phyloP scores from a whole-genome alignment of 352 stramenopile species.

The Phytophthora tubulina region DNA sequence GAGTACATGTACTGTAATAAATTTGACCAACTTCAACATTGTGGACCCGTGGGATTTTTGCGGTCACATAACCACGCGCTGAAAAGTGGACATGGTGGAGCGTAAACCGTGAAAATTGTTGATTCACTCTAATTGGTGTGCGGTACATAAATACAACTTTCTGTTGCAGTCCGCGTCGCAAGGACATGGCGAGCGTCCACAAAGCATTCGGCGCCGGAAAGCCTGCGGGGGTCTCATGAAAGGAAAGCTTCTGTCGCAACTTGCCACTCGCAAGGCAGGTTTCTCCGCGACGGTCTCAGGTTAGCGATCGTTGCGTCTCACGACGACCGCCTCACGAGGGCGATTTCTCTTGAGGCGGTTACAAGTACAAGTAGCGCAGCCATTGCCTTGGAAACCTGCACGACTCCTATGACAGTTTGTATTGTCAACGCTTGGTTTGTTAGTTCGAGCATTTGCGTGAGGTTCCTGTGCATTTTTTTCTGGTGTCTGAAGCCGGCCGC shows the following conservation, averaged over 20 bases:
- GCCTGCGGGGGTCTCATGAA: no score
- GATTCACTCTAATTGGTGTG: conserved; percentile 10
- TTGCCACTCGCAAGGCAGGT: no score
- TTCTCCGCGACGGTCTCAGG: no score
- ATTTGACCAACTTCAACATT: conserved; percentile 6
- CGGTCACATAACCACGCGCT: conserved; percentile 10
- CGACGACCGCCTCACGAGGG: no score
- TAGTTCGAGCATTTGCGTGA: no score
- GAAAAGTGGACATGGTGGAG: conserved; percentile 34
- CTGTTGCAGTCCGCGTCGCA: not conserved
- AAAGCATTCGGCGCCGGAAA: not conserved
- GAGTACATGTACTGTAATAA: not conserved
- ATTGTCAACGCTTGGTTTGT: no score
- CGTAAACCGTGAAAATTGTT: conserved; percentile 17
- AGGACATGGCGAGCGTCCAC: not conserved
- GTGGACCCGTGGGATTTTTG: not conserved
- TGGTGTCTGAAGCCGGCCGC: not conserved
- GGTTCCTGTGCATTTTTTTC: not conserved
- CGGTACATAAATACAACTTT: conserved; percentile 16
- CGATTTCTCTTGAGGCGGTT: no score
- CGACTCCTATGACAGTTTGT: no score
- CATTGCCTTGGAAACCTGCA: no score
- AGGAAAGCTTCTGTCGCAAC: no score
- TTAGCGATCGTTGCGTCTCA: no score
- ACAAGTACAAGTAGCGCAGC: no score